Base-by-base conservation (phyloP, 176 grass and related monocot genomes). In the Avena atlantica region DNA sequence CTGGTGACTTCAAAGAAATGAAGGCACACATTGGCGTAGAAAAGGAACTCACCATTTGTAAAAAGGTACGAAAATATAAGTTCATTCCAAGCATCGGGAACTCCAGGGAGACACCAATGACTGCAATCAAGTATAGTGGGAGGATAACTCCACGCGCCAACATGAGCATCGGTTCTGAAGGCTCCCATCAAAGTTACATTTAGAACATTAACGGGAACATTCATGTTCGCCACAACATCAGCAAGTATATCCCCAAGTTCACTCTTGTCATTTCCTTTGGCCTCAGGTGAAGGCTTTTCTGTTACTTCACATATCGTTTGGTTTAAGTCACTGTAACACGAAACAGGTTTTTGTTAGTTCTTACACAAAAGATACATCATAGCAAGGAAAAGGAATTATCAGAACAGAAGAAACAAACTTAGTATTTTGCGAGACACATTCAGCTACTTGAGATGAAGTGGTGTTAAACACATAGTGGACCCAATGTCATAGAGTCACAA, bases 71-170 rank as follows among this genome's bases (percentile, higher is more conserved):
- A 94, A 89, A 98, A 88, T 19, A 98, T 49, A 9, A 98, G 89
- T 78, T 98, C 96, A 75, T 96, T 99, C 97, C 97, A 99, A 74
- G 92, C 85, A 94, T 99, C 97, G 0, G 97, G 97, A 42, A 96
- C 92, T 87, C 97, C 97, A 69, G 97, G 94, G 12, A 99, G 88
- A 87, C 97, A 99, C 97, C 94, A 99, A 74, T 99, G 97, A 84
- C 97, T 99, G 87, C 94, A 99, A 83, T 99, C 97, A 65, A 94
- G 89, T 83, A 99, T 67, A 69, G 91, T 99, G 6, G 87, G 89
- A 78, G 97, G 97, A 90, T 96, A 89, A 79, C 93, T 99, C 92
- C 89, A 96, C 24, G 86, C 87, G 14, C 97, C 97, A 74, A 99
- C 89, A 82, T 99, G 97, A 6, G 97, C 97, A 89, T 98, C 97